Evolutionary conservation across 768 basidiomycete species (phyloP), one percentile per base, ranked within the genome.

Genomic region (Sistotremastrum niveocremeum): DNA sequence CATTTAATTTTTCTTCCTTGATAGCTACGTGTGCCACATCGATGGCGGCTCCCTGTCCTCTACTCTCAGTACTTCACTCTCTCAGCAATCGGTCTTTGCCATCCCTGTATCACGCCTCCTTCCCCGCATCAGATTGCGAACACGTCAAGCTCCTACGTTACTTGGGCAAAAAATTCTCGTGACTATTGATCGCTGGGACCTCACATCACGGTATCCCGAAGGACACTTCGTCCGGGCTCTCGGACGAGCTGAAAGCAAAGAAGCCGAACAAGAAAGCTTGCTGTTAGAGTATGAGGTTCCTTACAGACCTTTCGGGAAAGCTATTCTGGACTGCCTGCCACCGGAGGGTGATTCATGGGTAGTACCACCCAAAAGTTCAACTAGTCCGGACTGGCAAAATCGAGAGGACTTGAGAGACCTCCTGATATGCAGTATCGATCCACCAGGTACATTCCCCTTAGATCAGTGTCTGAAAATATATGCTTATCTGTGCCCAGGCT

Each of bases 171-270:
- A 99, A 61, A 94, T 99, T 52, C 76, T 99, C 29, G 89, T 98
- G 38, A 82, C 87, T 2, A 88, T 98, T 54, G 95, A 99, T 58
- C 70, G 81, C 37, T 99, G 95, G 95, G 81, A 86, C 30, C 64
- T 68, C 4, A 82, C 78, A 7, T 89, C 86, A 1, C 74, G 89
- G 12, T 95, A 97, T 57, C 95, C 95, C 0, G 93, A 97, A 55
- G 95, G 95, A 0, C 95, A 99, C 59, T 89, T 99, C 51, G 93
- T 98, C 20, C 79, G 94, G 37, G 79, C 89, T 0, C 72, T 99
- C 1, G 95, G 95, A 2, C 79, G 77, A 55, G 88, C 80, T 0
- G 94, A 91, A 56, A 86, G 84, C 60, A 95, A 97, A 61, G 91
- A 94, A 59, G 93, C 93, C 0, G 94, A 98, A 56, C 84, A 91